Conservation (phyloP, 768 basidiomycete species). For the Boletales sp. region DNA sequence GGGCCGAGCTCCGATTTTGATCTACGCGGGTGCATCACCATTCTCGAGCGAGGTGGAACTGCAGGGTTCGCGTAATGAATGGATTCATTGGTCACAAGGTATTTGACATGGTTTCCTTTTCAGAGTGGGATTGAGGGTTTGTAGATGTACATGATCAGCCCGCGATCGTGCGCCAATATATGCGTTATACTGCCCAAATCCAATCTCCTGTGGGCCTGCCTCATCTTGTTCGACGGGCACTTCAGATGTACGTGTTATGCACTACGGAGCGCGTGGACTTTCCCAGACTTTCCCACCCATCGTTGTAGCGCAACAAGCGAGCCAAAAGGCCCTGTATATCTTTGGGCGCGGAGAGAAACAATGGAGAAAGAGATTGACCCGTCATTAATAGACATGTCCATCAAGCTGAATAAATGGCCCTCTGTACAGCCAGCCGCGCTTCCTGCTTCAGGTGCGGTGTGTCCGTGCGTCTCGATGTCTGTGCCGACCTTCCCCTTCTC, state of each 20-base stretch:
- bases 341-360: constrained; percentile 69
- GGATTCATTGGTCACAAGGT: constrained; percentile 75
- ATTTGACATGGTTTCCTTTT: background rate
- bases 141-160: constrained; percentile 70
- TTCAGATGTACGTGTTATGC: constrained; percentile 52
- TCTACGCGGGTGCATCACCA: constrained; percentile 70
- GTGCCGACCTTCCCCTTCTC: background rate
- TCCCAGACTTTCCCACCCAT: background rate
- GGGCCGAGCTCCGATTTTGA: constrained; percentile 57
- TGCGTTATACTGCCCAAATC: constrained; percentile 63
- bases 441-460: constrained; percentile 33
- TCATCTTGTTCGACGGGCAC: constrained; percentile 49
- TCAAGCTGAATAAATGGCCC: constrained; percentile 45
- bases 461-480: background rate
- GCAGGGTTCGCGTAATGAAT: constrained; percentile 65
- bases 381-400: constrained; percentile 28
- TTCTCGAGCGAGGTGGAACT: constrained; percentile 54
- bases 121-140: background rate
- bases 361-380: constrained; percentile 61
- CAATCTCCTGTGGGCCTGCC: constrained; percentile 49
- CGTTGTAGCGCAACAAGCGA: constrained; percentile 56
- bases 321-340: constrained; percentile 70
- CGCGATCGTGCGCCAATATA: constrained; percentile 70
- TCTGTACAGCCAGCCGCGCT: constrained; percentile 48
- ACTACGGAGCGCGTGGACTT: background rate